Evolutionary conservation across 257 asterid genomes (phyloP), one percentile per base, ranked within the genome.

Genomic region (Nemophila menziesii): DNA sequence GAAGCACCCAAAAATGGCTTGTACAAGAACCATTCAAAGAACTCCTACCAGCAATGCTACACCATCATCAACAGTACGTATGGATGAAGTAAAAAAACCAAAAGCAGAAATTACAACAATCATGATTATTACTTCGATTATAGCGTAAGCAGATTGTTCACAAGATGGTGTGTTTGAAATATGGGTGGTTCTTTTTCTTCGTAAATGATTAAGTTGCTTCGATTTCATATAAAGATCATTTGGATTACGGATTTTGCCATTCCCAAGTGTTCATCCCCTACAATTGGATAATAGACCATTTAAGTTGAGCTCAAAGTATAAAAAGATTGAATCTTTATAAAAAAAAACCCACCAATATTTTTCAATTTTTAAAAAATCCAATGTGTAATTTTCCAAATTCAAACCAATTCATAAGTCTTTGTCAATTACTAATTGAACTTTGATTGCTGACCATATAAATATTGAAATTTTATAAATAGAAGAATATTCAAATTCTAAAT

Each of bases 171-270:
- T 76, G 52, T 58, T 69, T 8, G 49, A 34, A 42, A 33, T 60
- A 11, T 69, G 22, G 11, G 38, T 29, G 44, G 26, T 65, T 51
- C 39, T 79, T 24, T 54, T 70, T 76, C 49, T 68, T n/a, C n/a
- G n/a, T n/a, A n/a, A n/a, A 19, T 66, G 75, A 11, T 54, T 48
- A 29, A 66, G 84, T 64, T 72, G 92, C 89, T 61, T 70, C 67
- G 62, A 43, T 61, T 80, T 87, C 58, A 50, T 14, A 51, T 49
- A 66, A n/a, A 80, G 74, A 55, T 49, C 73, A 41, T 69, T 18
- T 22, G 83, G 58, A n/a, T 76, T 44, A 71, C 66, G 17, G 86
- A 69, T 75, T 83, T 83, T 44, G 86, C 62, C 93, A 83, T 80
- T 38, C 43, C 64, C 51, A 64, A 43, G 17, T 64, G 75, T 58